Evolutionary conservation across 495 filamentous ascomycete genomes (phyloP).

Genomic region (Tricharina praecox): DNA sequence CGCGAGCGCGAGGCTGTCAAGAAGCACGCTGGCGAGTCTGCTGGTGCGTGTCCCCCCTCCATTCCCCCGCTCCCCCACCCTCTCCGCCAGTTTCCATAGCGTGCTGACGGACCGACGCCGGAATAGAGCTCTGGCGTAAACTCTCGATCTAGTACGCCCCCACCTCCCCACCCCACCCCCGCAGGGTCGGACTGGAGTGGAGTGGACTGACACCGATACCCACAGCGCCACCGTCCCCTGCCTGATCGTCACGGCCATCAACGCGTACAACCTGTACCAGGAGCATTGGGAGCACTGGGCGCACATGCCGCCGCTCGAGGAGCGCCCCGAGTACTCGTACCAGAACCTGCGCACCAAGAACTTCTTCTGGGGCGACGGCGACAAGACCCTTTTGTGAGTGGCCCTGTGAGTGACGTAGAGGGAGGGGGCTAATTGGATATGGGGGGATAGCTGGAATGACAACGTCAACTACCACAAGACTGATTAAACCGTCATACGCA

Average conservation of each 20-base stretch:
- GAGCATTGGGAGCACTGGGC: constrained; percentile 93
- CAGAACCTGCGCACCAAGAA: constrained; percentile 86
- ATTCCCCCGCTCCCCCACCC: background rate
- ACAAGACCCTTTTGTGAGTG: constrained; percentile 67
- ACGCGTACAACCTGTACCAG: constrained; percentile 76
- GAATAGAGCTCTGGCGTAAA: constrained; percentile 78
- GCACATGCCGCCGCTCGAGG: constrained; percentile 73
- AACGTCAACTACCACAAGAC: constrained; percentile 86
- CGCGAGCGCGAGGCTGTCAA: constrained; percentile 69
- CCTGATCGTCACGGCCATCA: constrained; percentile 51
- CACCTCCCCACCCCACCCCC: background rate
- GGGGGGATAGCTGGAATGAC: constrained; percentile 63
- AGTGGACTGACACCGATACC: background rate
- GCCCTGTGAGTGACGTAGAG: too few relatives aligned
- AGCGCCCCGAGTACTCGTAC: constrained; percentile 77
- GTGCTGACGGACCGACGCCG: background rate
- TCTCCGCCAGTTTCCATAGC: too few relatives aligned
- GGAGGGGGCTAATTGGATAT: constrained; percentile 2
- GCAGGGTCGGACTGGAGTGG: too few relatives aligned
- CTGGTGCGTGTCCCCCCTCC: constrained; percentile 38
- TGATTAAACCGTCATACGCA: constrained; percentile 5
- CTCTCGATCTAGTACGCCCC: constrained; percentile 70
- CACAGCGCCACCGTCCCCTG: constrained; percentile 49
- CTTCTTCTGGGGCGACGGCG: constrained; percentile 80
- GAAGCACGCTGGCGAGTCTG: constrained; percentile 63